Base-by-base conservation (phyloP, 371 early-diverging fungal species). In the Capniomyces stellatus region DNA sequence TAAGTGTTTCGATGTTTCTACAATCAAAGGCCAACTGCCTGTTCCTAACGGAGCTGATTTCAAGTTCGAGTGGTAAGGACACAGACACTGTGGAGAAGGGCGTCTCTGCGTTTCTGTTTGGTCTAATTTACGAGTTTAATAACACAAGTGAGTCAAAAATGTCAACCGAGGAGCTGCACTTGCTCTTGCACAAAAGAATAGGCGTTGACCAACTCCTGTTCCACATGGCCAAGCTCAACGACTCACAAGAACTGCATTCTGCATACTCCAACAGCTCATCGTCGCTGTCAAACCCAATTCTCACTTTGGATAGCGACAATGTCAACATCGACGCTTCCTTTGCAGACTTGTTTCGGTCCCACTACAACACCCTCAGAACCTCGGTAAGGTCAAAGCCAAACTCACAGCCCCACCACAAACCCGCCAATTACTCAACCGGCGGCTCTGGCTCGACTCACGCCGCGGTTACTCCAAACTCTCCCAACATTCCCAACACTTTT, bases 11-110 rank as follows among this genome's bases (percentile, higher is more conserved):
- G 10, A 77, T 82, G 57, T 82, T 91, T 55, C 65, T 94, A 35
- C 75, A 85, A n/a, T 91, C 92, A 63, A 84, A 85, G 21, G 77
- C 84, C 4, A 87, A 89, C 64, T 66, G 89, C 28, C 84, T 89
- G 59, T 92, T 90, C 71, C 62, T 93, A 48, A 84, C 91, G 21
- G 89, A 90, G 66, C 79, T 85, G 63, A 79, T 91, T 55, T 82
- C 67, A 46, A 80, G 85, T 44, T 78, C 83, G 0, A 82, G 92
- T 10, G 78, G 82, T 1, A 78, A 83, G 41, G 84, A 35, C 35
- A 15, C 6, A 15, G 15, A 35, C 35, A 35, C 10, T 15, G 67
- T 82, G 46, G 79, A 89, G 1, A 92, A 93, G 67, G 95, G 95
- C 3, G 64, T 92, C 29, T 76, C 88, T 2, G 89, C 92, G 1